A percentile compares a stretch with the other conserved stretches of the same genome.
These are phyloP conservation scores for Ophiostoma quercus DNA, from an alignment of 2,329 filamentous ascomycete genomes.

Conservation along the genomic window DNA sequence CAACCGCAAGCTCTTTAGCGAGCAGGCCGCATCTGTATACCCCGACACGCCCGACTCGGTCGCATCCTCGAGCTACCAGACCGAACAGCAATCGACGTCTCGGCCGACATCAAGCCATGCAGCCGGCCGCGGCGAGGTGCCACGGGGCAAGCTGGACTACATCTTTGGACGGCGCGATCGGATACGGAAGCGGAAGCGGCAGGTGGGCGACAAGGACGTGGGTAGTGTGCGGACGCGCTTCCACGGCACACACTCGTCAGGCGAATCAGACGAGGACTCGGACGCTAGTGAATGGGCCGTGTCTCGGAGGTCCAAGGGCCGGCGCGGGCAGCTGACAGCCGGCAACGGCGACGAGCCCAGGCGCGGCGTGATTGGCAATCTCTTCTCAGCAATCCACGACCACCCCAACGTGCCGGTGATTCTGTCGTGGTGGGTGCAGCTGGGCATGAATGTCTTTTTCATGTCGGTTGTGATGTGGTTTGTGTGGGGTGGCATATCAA, in stretches of 20 bases:
- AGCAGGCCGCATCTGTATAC: neutral
- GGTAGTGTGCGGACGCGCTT: conserved; percentile 45
- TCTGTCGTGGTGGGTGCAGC: conserved; percentile 54
- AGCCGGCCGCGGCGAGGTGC: conserved; percentile 61
- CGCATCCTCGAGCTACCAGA: neutral
- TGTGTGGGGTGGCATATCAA: conserved; percentile 62
- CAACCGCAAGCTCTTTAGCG: conserved; percentile 25
- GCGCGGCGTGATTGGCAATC: conserved; percentile 39
- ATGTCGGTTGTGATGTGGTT: conserved; percentile 56
- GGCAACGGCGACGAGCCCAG: conserved; percentile 12
- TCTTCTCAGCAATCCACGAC: conserved; percentile 50
- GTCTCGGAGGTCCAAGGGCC: neutral
- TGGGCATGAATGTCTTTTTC: conserved; percentile 60
- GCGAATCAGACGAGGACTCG: conserved; percentile 37
- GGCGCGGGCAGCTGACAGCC: neutral
- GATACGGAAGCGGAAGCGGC: conserved; percentile 51
- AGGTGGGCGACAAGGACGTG: conserved; percentile 48
- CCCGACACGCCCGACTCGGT: conserved; percentile 7
- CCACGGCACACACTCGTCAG: conserved; percentile 48
- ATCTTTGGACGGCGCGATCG: conserved; percentile 40
- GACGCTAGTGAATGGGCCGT: conserved; percentile 25
- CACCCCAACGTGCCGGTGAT: conserved; percentile 56
- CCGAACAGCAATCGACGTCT: conserved; percentile 1
- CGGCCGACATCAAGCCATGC: conserved; percentile 34
- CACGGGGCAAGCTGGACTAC: conserved; percentile 40